Base-by-base conservation (phyloP, 2,329 filamentous ascomycete species). In the Hypoxylon sp. region DNA sequence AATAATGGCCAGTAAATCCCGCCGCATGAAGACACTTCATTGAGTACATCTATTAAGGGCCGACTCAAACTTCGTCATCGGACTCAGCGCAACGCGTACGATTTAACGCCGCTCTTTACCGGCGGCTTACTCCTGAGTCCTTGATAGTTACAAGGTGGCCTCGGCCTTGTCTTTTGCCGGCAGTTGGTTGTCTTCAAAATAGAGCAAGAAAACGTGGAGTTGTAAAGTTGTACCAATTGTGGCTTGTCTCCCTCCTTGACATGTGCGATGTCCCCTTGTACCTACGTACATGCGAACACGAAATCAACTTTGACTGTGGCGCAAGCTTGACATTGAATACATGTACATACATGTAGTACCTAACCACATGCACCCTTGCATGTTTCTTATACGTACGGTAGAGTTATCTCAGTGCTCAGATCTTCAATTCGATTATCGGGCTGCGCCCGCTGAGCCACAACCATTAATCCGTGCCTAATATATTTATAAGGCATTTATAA, bases 1-100 rank as follows among this genome's bases (percentile, higher is more conserved):
- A 66, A 58, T 52, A 52, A 64, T 47, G 24, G 48, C 67, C 64
- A 67, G 61, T 72, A 37, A 60, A 65, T 67, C 46, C 24, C 22
- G 65, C 64, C 39, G 48, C 65, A 68, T 70, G 51, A 47, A 62
- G 39, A 57, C 53, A 47, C 42, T 57, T 55, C 50, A 48, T 61
- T 39, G 26, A 22, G 50, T 59, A 48, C 22, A 46, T 68, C 22
- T 39, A 37, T 37, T 56, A 61, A 67, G 48, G 65, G 60, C 56
- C 63, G 33, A 60, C 53, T 56, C 61, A 44, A 69, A 42, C 35
- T 14, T 64, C 58, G 35, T 44, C 33, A 51, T 31, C 51, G 29
- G 17, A 19, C 29, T 52, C 31, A 53, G 17, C 37, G 10, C 13
- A 26, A 56, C 39, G 37, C 35, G 17, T 47, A 56, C 17, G 9